A percentile compares a stretch with the other conserved stretches of the same genome.
phyloP scores from a whole-genome alignment of 164 flowering plant species.

The Sextonia rubra region DNA sequence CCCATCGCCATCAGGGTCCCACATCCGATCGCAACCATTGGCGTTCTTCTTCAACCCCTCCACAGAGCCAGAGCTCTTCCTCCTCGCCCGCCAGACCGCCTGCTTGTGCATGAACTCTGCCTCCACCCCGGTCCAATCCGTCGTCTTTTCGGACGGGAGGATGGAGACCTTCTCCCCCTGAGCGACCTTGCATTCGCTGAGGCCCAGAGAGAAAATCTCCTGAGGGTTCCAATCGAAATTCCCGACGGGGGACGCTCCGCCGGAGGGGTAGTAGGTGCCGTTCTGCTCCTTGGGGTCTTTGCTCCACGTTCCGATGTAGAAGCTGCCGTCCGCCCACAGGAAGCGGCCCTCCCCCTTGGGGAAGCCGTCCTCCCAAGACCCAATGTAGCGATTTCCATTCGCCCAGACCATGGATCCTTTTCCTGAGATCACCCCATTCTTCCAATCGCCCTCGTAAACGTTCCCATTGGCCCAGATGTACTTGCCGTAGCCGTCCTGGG shows the following conservation, averaged over 20 bases:
- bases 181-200: conserved; percentile 49
- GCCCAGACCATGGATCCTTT: conserved; percentile 54
- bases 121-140: conserved; percentile 21
- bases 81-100: conserved; percentile 32
- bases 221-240: conserved; percentile 66
- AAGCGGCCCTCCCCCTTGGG: conserved; percentile 69
- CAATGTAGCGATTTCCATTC: conserved; percentile 61
- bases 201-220: conserved; percentile 41
- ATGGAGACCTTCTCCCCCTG: conserved; percentile 59
- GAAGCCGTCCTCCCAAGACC: conserved; percentile 63
- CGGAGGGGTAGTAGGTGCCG: conserved; percentile 62
- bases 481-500: conserved; percentile 70
- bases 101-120: background rate
- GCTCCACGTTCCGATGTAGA: conserved; percentile 68
- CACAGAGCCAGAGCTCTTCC: conserved; percentile 41
- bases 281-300: conserved; percentile 48
- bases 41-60: conserved; percentile 45
- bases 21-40: conserved; percentile 30
- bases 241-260: conserved; percentile 17
- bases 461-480: conserved; percentile 67
- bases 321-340: conserved; percentile 59
- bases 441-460: conserved; percentile 62
- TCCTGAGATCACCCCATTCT: conserved; percentile 44
- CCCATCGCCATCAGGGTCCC: conserved; percentile 36
- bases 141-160: conserved; percentile 67